Evolutionary conservation across 164 flowering plant genomes (phyloP), one percentile per base, ranked within the genome.

Genomic region (Tetracentron sinense): DNA sequence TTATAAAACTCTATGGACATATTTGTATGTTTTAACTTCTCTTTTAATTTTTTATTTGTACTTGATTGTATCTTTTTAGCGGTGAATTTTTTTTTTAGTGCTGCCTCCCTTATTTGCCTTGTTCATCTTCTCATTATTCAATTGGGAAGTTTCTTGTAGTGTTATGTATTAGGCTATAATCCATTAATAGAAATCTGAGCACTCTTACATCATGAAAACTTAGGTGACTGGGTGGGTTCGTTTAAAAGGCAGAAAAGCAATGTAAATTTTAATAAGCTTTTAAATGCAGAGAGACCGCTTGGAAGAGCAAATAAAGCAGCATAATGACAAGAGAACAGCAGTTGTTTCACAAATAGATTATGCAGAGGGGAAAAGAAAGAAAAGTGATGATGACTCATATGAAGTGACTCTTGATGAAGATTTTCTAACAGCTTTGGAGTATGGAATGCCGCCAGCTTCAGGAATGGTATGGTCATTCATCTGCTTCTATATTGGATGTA

Each of bases 391-490:
- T 61, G 72, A 76, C 25, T 78, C 87, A 2, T 90, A 90, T 71
- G 95, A 90, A 72, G 96, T 90, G 69, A 82, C 86, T 55, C 80
- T 94, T 61, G 98, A 94, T 71, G 91, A 94, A 50, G 98, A 94
- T 69, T 94, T 94, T 61, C 64, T 90, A 46, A 89, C 88, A 53
- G 97, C 96, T 62, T 64, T 94, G 72, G 98, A 94, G 63, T 94
- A 90, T 68, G 98, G 98, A 74, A 94, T 94, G 97, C 98, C 97
- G 63, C 97, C 98, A 14, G 98, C 98, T 71, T 87, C 97, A n/a
- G 98, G 98, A 78, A 85, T 94, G 98, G 98, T 94, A 81, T 66
- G 81, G 1, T 64, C 61, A 11, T 22, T 57, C 50, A 17, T 49
- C 46, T 57, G 0, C 27, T 42, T n/a, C 14, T 4, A 1, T 4